Conservation (phyloP, 2,329 filamentous ascomycete genomes). For the Arthrobotrys musiformis region DNA sequence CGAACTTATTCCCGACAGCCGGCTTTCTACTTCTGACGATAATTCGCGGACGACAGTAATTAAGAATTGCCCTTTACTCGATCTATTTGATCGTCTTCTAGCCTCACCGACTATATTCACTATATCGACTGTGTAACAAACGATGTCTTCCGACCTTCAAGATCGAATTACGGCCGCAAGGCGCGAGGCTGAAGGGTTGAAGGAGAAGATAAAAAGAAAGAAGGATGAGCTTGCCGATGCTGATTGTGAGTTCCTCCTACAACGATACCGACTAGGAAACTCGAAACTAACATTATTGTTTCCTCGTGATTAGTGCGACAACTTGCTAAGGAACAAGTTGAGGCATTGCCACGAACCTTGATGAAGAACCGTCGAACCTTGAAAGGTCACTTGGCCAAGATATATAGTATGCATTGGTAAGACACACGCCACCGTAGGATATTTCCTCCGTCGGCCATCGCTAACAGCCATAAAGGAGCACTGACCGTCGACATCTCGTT, state of each 20-base stretch:
- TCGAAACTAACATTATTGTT: conserved; percentile 14
- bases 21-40: conserved; percentile 7
- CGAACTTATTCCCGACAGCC: conserved; percentile 23
- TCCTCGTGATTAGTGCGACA: conserved; percentile 68
- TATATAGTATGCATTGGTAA: conserved; percentile 99
- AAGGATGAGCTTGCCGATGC: conserved; percentile 99
- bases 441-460: background rate
- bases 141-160: conserved; percentile 67
- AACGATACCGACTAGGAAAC: background rate
- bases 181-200: conserved; percentile 96
- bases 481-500: conserved; percentile 93
- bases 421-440: background rate
- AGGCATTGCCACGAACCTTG: conserved; percentile 88
- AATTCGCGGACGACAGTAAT: conserved; percentile 32
- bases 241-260: conserved; percentile 76
- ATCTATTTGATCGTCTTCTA: background rate
- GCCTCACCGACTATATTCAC: background rate
- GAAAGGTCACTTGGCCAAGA: conserved; percentile 98
- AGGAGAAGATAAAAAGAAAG: conserved; percentile 99
- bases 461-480: conserved; percentile 62
- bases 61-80: conserved; percentile 4
- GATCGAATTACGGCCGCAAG: conserved; percentile 90
- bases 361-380: conserved; percentile 98
- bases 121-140: conserved; percentile 15
- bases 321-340: conserved; percentile 91